Evolutionary conservation across 2,329 filamentous ascomycete species (phyloP), one percentile per base, ranked within the genome.

Genomic region (Arthrinium phaeospermum): DNA sequence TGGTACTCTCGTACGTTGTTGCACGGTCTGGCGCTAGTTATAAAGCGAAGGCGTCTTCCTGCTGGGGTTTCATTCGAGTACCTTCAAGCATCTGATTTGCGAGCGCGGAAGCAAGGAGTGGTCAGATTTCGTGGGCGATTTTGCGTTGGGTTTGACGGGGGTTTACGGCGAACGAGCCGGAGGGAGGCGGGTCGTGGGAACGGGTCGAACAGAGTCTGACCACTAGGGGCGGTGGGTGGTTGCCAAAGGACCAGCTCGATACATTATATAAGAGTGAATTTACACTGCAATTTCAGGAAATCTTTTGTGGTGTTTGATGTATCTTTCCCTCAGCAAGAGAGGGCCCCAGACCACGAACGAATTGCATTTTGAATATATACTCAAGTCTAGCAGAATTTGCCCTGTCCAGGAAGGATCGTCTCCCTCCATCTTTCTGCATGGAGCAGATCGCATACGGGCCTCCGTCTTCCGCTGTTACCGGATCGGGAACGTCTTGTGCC

Each of bases 21-120:
- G 68, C 68, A 70, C 68, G 49, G 68, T 44, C 49, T 37, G 68
- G 68, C 47, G 68, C 47, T 70, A 70, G 68, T 70, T 70, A 70
- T 57, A 70, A 51, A 51, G 47, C 47, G 68, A 51, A 27, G 68
- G 49, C 49, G 68, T 70, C 47, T 70, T 57, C 22, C 57, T 64
- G 57, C 57, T 64, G 30, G 34, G 34, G 34, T 34, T 64, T 64
- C 57, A 64, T 64, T 64, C 57, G 57, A 41, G 30, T 41, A n/a
- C 57, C 57, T 64, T 41, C 57, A 2, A 41, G 57, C 57, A 64
- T 64, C 34, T 64, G 57, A 41, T 64, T 64, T 64, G 22, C 57
- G 34, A 64, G 57, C 57, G 57, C 57, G 57, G 34, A 64, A 64
- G 57, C 30, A 34, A 64, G 57, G 34, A 64, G 57, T 24, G 34